Evolutionary conservation across 1,139 yeast species (phyloP).

Genomic region (Hyphopichia buzzinii): DNA sequence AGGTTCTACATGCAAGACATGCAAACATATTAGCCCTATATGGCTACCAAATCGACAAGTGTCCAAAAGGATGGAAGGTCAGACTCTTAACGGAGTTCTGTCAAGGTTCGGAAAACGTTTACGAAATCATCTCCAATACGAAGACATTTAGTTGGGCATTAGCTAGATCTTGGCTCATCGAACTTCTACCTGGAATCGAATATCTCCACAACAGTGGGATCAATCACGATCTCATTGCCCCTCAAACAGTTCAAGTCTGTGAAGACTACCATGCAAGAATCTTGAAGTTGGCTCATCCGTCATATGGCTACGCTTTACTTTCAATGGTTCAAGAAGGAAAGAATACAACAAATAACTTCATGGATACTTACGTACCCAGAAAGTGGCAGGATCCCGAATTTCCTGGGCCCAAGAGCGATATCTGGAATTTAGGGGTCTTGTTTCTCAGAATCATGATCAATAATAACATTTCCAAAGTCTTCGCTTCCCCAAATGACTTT

Average conservation of each 20-base stretch:
- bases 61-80: constrained; percentile 56
- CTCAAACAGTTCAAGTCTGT: constrained; percentile 51
- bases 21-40: constrained; percentile 62
- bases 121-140: constrained; percentile 68
- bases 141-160: constrained; percentile 66
- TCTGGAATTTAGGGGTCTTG: constrained; percentile 87
- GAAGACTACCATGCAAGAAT: constrained; percentile 20
- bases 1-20: constrained; percentile 55
- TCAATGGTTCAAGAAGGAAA: constrained; percentile 57
- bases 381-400: constrained; percentile 83
- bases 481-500: constrained; percentile 61
- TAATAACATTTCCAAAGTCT: constrained; percentile 43
- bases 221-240: constrained; percentile 65
- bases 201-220: constrained; percentile 77
- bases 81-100: constrained; percentile 67
- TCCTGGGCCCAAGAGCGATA: constrained; percentile 69
- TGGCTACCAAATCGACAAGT: constrained; percentile 65
- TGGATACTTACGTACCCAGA: constrained; percentile 21
- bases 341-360: constrained; percentile 22
- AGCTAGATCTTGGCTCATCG: constrained; percentile 87
- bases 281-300: constrained; percentile 65
- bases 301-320: constrained; percentile 67
- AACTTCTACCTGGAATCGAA: constrained; percentile 81
- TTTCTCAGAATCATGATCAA: constrained; percentile 75
- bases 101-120: constrained; percentile 52